phyloP scores from a whole-genome alignment of 257 asterid genomes.

The Verbascum thapsus region DNA sequence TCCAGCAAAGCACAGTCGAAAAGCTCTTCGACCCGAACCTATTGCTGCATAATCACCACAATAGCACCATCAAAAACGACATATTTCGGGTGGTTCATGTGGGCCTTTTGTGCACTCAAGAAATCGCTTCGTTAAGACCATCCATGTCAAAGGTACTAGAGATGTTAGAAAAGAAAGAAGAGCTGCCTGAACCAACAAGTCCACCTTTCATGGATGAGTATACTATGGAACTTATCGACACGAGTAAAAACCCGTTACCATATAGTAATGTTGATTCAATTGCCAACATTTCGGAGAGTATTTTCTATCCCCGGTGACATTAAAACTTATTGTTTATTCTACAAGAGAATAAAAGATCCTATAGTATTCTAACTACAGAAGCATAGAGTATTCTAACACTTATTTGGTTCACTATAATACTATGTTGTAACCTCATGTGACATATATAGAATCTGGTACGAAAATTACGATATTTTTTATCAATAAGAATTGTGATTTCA shows the following conservation, averaged over 20 bases:
- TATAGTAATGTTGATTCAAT: slow-evolving; percentile 42
- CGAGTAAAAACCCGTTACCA: slow-evolving; percentile 21
- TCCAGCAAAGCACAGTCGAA: slow-evolving; percentile 50
- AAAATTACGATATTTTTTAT: too few relatives aligned
- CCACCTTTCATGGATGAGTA: slow-evolving; percentile 74
- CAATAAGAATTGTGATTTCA: too few relatives aligned
- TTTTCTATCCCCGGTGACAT: slow-evolving; percentile 70
- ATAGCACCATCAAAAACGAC: slow-evolving; percentile 31
- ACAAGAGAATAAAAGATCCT: too few relatives aligned
- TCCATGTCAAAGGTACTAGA: slow-evolving; percentile 67
- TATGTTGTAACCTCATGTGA: too few relatives aligned
- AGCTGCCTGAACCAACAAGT: slow-evolving; percentile 61
- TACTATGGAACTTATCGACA: slow-evolving; percentile 56
- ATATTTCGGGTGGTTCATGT: slow-evolving; percentile 56
- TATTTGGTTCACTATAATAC: too few relatives aligned
- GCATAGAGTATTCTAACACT: too few relatives aligned
- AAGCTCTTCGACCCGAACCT: slow-evolving; percentile 66
- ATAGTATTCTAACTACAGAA: too few relatives aligned
- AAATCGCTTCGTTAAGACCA: slow-evolving; percentile 59
- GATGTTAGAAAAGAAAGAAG: slow-evolving; percentile 59
- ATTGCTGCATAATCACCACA: slow-evolving; percentile 47
- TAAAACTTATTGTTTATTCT: too few relatives aligned
- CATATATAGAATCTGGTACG: too few relatives aligned
- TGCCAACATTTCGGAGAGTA: slow-evolving; percentile 63
- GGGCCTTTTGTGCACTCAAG: slow-evolving; percentile 73